Percentiles rank a stretch among this genome's conserved stretches.
Evolutionary conservation across 768 basidiomycete genomes (phyloP).

Genomic region (Neoboletus magnificus): DNA sequence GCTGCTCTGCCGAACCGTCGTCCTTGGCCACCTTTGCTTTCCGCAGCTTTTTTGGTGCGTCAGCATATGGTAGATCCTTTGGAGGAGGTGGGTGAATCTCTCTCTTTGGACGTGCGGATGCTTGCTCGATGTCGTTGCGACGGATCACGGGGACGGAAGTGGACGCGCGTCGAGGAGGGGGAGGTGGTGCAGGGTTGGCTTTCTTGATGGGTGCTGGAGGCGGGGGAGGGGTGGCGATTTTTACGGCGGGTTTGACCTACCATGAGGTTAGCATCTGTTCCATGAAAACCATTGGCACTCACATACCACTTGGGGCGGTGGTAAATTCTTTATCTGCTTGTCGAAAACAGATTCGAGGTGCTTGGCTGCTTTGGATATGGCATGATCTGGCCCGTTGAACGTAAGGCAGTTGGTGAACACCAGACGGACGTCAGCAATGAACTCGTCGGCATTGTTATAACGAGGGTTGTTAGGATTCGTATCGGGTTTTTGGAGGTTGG

Average conservation of each 20-base stretch:
- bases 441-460: slow-evolving; percentile 75
- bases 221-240: slow-evolving; percentile 37
- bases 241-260: slow-evolving; percentile 44
- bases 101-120: slow-evolving; percentile 82
- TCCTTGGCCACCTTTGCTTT: slow-evolving; percentile 59
- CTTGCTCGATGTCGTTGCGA: slow-evolving; percentile 60
- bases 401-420: slow-evolving; percentile 85
- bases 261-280: slow-evolving; percentile 12
- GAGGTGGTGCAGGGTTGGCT: slow-evolving; percentile 32
- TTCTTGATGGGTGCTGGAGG: slow-evolving; percentile 36
- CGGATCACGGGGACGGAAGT: slow-evolving; percentile 81
- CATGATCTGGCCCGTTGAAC: slow-evolving; percentile 93
- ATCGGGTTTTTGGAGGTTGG: slow-evolving; percentile 78
- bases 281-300: slow-evolving; percentile 17
- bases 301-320: slow-evolving; percentile 71
- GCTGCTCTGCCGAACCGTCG: slow-evolving; percentile 74
- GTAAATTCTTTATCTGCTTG: slow-evolving; percentile 82
- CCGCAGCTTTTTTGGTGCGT: slow-evolving; percentile 66
- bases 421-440: slow-evolving; percentile 78
- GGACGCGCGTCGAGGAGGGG: slow-evolving; percentile 65
- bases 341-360: slow-evolving; percentile 83
- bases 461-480: slow-evolving; percentile 67
- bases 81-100: slow-evolving; percentile 96
- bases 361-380: slow-evolving; percentile 74
- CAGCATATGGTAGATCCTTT: slow-evolving; percentile 84